Evolutionary conservation across 2,329 filamentous ascomycete species (phyloP), one percentile per base, ranked within the genome.

Genomic region (Xylariaceae sp.): DNA sequence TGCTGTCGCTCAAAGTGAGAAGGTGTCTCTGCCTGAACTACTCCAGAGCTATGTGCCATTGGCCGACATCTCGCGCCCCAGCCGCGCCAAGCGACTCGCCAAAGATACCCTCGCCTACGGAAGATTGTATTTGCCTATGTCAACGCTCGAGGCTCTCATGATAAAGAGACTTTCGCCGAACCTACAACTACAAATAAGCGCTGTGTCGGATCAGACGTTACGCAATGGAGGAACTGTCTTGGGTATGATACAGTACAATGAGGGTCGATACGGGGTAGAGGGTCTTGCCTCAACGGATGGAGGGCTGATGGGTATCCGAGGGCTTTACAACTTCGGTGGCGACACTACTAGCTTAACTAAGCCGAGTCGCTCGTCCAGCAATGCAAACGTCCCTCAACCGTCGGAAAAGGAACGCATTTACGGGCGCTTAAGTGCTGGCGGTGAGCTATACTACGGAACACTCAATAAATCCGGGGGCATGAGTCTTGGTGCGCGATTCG

Each of bases 391-490:
- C 15, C 58, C 52, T 12, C 59, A 51, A 45, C 53, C 64, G 30
- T 55, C 60, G 0, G 74, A 81, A 39, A 73, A 69, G 51, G 83
- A 87, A 64, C 81, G 78, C 58, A 82, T 85, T 51, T 87, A 83
- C 72, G 91, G 88, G 9, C 84, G 92, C 17, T 90, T 97, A 66
- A 95, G 89, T 62, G 89, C 89, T 3, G 94, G 94, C 33, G 92
- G 85, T 48, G 94, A 99, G 69, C 77, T 95, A 33, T 99, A 97
- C 73, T 99, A 99, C 73, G 94, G 92, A 18, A 86, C 91, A 1
- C 73, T 96, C 51, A 97, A 96, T 67, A 96, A 96, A 65, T 90
- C 90, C 18, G 89, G 92, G 43, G 94, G 94, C 42, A 82, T 96
- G 66, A 96, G 90, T 55, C 82, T 95, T 9, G 94, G 91, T 6